Evolutionary conservation across 2,329 filamentous ascomycete genomes (phyloP).

Genomic region (Grosmannia clavigera): DNA sequence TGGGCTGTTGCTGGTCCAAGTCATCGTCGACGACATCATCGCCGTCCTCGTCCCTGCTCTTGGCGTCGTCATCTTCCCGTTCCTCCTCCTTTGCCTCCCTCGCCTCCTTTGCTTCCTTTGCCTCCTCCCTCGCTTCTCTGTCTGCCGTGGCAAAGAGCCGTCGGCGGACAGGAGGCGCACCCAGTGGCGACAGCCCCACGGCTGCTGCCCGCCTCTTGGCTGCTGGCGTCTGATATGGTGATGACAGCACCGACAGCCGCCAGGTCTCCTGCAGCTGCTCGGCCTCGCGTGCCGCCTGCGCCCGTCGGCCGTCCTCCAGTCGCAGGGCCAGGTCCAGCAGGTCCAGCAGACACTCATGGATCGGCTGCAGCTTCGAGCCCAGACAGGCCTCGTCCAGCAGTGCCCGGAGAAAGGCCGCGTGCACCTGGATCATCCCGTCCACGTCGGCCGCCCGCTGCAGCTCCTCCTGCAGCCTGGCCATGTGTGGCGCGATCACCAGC

Average conservation of each 20-base stretch:
- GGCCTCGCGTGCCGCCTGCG: slow-evolving; percentile 24
- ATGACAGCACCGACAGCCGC: slow-evolving; percentile 23
- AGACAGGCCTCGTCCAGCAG: slow-evolving; percentile 60
- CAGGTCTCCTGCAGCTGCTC: slow-evolving; percentile 27
- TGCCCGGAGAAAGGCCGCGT: slow-evolving; percentile 49
- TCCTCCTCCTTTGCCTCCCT: not conserved
- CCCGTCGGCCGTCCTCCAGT: slow-evolving; percentile 48
- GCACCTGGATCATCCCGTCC: slow-evolving; percentile 65
- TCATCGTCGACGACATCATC: slow-evolving; percentile 11
- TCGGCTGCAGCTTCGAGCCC: slow-evolving; percentile 52
- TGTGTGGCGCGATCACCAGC: slow-evolving; percentile 54
- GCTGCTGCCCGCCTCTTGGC: slow-evolving; percentile 3
- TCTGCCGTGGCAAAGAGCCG: slow-evolving; percentile 1
- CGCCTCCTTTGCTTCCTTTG: slow-evolving; percentile 9
- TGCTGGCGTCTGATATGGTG: slow-evolving; percentile 13
- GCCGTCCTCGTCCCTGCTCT: slow-evolving; percentile 3
- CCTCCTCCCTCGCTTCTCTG: slow-evolving; percentile 9
- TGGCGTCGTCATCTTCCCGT: slow-evolving; percentile 8
- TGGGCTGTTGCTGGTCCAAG: slow-evolving; percentile 11
- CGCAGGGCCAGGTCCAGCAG: slow-evolving; percentile 63
- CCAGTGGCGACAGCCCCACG: slow-evolving; percentile 9
- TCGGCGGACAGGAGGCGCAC: slow-evolving; percentile 7
- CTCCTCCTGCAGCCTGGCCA: slow-evolving; percentile 38
- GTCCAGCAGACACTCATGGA: slow-evolving; percentile 61
- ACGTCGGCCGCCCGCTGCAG: slow-evolving; percentile 57